Conservation (phyloP, 179 eudicot genomes). For the Camellia oleifera region DNA sequence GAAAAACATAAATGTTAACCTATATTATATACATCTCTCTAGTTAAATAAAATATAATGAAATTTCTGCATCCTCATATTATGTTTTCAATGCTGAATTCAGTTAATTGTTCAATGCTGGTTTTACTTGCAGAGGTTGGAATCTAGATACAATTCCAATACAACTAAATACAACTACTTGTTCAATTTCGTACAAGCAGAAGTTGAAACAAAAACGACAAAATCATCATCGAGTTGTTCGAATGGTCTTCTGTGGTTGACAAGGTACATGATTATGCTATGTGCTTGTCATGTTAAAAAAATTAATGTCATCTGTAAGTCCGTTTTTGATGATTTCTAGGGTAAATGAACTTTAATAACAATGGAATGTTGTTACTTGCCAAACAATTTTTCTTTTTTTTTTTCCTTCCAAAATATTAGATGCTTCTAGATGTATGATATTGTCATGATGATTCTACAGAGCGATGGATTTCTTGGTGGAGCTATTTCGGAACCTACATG, state of each 20-base stretch:
- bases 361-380: background rate
- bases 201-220: constrained; percentile 81
- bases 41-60: background rate
- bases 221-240: constrained; percentile 91
- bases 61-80: background rate
- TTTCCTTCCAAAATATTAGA: background rate
- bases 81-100: no score
- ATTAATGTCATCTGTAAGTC: no score
- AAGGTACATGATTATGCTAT: constrained; percentile 40
- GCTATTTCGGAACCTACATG: constrained; percentile 65
- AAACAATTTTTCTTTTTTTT: background rate
- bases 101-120: background rate
- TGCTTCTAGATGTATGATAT: background rate
- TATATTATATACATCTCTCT: no score
- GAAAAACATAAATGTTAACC: background rate
- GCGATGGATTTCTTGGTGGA: constrained; percentile 93
- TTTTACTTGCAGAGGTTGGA: constrained; percentile 73
- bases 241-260: constrained; percentile 96
- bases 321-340: no score
- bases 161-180: constrained; percentile 70
- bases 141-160: constrained; percentile 58
- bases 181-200: constrained; percentile 78
- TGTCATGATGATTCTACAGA: constrained; percentile 33
- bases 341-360: no score
- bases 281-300: background rate